These are phyloP conservation scores for Sextonia rubra DNA, from an alignment of 164 flowering plant genomes.

Conservation along the genomic window DNA sequence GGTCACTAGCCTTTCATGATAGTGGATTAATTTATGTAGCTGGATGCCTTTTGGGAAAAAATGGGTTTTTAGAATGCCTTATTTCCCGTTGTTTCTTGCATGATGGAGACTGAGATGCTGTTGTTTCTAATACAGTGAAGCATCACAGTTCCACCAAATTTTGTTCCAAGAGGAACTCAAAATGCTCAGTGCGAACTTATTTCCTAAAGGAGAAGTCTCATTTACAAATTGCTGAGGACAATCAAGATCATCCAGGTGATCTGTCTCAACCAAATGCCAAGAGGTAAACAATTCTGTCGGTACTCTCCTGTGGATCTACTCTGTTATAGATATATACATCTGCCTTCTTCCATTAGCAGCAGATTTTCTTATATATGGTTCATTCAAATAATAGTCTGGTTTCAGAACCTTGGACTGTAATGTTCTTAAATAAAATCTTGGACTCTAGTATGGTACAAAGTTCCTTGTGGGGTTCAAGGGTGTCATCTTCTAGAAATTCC, in stretches of 20 bases:
- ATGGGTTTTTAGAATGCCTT: background rate
- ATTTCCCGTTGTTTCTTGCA: background rate
- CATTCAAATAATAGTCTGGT: no score
- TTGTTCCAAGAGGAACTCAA: conserved; percentile 15
- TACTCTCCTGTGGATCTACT: background rate
- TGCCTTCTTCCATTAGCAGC: no score
- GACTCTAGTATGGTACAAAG: no score
- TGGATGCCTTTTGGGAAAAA: background rate
- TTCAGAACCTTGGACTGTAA: no score
- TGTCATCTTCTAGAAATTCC: no score
- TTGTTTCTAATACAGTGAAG: conserved; percentile 20
- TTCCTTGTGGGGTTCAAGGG: no score
- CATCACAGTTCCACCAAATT: conserved; percentile 13
- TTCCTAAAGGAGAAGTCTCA: conserved; percentile 7
- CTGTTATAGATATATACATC: background rate
- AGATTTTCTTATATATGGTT: no score
- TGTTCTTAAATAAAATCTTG: no score
- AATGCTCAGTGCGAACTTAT: conserved; percentile 13
- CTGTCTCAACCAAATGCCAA: conserved; percentile 8
- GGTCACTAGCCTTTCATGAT: background rate
- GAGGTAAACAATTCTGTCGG: conserved; percentile 26
- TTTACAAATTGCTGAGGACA: conserved; percentile 14
- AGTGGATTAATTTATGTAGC: background rate
- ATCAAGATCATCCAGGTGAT: conserved; percentile 6
- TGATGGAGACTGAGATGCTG: background rate